Percentiles rank a stretch among this genome's conserved stretches.
phyloP scores from a whole-genome alignment of 164 flowering plant genomes.

The Sextonia rubra region DNA sequence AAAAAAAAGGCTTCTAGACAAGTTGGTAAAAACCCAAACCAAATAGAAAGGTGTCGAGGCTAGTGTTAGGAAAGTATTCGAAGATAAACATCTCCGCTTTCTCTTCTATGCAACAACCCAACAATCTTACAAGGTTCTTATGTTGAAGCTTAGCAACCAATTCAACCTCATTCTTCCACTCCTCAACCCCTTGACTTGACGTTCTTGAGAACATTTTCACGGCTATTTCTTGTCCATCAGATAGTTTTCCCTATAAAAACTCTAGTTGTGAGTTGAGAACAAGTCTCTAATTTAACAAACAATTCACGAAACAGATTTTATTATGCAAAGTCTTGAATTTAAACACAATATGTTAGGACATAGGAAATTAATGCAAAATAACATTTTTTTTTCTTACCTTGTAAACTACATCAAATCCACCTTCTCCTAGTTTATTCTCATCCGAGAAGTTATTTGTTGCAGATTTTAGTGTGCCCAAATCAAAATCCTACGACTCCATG shows the following conservation, averaged over 20 bases:
- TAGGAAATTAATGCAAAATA: neutral
- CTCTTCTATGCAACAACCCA: neutral
- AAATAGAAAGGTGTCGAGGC: neutral
- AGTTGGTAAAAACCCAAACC: neutral
- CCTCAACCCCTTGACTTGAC: neutral
- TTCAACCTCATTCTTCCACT: neutral
- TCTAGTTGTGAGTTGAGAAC: neutral
- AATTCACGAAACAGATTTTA: too few species aligned
- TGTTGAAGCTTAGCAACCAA: neutral
- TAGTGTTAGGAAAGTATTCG: neutral
- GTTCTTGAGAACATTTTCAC: neutral
- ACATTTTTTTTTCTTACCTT: constrained; percentile 13
- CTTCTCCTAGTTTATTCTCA: constrained; percentile 25
- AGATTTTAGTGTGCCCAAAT: constrained; percentile 4
- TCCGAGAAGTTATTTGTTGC: constrained; percentile 25
- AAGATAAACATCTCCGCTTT: neutral
- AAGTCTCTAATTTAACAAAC: too few species aligned
- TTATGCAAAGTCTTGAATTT: too few species aligned
- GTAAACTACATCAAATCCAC: constrained; percentile 33
- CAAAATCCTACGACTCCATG: constrained; percentile 16
- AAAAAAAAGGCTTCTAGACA: neutral
- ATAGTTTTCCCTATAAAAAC: neutral
- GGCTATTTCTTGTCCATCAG: neutral
- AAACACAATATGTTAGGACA: too few species aligned
- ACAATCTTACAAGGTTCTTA: neutral